Percentiles rank a stretch among this genome's conserved stretches.
Evolutionary conservation across 2,329 filamentous ascomycete species (phyloP).

Genomic region (Botrytis hyacinthi): DNA sequence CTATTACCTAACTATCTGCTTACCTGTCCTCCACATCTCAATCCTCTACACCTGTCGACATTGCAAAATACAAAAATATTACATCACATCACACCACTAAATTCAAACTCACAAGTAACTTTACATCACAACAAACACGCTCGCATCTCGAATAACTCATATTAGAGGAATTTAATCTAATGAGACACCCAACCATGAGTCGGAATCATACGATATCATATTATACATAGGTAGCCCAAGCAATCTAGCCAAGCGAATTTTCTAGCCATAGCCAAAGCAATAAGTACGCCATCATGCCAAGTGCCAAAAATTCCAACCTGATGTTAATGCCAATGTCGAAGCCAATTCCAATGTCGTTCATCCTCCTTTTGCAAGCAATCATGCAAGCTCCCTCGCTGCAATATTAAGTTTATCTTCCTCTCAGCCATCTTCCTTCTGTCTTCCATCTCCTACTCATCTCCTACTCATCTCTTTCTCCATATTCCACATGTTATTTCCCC

Average conservation of each 20-base stretch:
- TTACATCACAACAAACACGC: not conserved
- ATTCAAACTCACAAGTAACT: not conserved
- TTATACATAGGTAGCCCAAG: not conserved
- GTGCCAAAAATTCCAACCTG: not conserved
- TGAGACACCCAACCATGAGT: not conserved
- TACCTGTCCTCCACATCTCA: too few species aligned
- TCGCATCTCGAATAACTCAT: not conserved
- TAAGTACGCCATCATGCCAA: not conserved
- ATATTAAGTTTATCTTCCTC: not conserved
- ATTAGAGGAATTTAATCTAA: not conserved
- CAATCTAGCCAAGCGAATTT: not conserved
- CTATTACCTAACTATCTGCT: too few species aligned
- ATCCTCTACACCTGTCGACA: too few species aligned
- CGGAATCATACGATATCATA: not conserved
- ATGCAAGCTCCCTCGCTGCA: not conserved
- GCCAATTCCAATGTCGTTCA: not conserved
- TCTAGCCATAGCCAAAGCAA: slow-evolving; percentile 14
- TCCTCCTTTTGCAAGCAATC: not conserved
- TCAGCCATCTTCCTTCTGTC: not conserved
- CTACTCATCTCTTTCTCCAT: not conserved
- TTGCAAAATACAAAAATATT: too few species aligned
- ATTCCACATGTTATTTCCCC: not conserved
- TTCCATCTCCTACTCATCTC: too few species aligned
- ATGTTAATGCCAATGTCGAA: not conserved
- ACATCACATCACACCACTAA: not conserved